Evolutionary conservation across 2,329 filamentous ascomycete species (phyloP).

Genomic region (Fusarium torreyae): DNA sequence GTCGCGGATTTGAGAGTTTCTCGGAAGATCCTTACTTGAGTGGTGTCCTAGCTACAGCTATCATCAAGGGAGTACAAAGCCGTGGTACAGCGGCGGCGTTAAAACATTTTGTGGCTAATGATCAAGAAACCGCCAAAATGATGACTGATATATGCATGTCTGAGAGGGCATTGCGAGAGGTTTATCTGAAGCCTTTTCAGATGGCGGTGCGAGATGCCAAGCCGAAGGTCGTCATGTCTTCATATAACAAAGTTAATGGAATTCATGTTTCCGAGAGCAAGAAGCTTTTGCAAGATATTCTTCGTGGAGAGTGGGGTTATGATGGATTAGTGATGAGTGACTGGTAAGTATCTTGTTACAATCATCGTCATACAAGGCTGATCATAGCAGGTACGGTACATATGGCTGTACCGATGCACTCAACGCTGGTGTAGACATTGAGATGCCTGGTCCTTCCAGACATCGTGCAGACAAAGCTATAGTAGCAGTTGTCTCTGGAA

Average conservation of each 20-base stretch:
- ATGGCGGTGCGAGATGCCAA: conserved; percentile 70
- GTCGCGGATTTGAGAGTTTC: conserved; percentile 76
- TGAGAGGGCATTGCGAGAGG: conserved; percentile 71
- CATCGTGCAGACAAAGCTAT: conserved; percentile 16
- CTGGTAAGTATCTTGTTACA: conserved; percentile 2
- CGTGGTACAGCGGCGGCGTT: conserved; percentile 52
- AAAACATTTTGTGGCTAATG: conserved; percentile 60
- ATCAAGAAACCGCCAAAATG: conserved; percentile 65
- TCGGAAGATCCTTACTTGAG: conserved; percentile 64
- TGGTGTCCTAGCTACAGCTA: conserved; percentile 44
- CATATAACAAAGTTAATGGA: conserved; percentile 65
- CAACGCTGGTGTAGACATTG: conserved; percentile 29
- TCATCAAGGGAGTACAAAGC: conserved; percentile 54
- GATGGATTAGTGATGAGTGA: conserved; percentile 37
- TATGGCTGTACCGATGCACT: conserved; percentile 24
- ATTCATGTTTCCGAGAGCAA: conserved; percentile 29
- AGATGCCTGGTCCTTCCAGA: conserved; percentile 32
- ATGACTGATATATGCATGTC: conserved; percentile 62
- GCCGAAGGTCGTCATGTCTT: conserved; percentile 70
- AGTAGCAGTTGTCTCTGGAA: conserved; percentile 22
- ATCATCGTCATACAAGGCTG: not conserved
- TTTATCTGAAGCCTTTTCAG: conserved; percentile 76
- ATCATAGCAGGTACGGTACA: conserved; percentile 22
- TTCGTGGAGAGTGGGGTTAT: conserved; percentile 28
- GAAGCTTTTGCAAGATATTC: conserved; percentile 17